Conservation (phyloP, 202 grass and related monocot species). For the Panicum hallii region DNA sequence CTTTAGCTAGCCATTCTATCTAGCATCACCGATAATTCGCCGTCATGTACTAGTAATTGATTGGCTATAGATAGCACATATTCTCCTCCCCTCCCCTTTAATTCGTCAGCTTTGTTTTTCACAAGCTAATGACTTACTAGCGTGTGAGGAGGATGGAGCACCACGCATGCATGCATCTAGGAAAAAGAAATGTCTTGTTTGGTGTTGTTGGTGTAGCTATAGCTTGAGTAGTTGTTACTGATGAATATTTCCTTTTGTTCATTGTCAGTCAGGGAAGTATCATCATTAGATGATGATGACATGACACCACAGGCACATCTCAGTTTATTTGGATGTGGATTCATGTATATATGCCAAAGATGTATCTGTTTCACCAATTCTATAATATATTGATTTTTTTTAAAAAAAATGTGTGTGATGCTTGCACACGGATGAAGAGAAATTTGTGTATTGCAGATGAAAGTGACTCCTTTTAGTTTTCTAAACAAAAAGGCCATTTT, state of each 20-base stretch:
- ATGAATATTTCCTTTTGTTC: slow-evolving; percentile 39
- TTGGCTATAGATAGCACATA: slow-evolving; percentile 30
- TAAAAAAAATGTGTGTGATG: background rate
- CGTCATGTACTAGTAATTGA: slow-evolving; percentile 16
- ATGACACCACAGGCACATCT: slow-evolving; percentile 27
- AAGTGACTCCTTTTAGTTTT: background rate
- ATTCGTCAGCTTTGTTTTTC: slow-evolving; percentile 54
- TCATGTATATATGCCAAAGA: background rate
- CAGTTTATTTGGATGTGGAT: slow-evolving; percentile 48
- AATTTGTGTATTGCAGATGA: background rate
- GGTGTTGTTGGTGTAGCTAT: slow-evolving; percentile 36
- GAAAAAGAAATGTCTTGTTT: background rate
- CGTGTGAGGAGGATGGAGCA: slow-evolving; percentile 45
- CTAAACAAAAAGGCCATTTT: background rate
- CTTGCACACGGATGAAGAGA: background rate
- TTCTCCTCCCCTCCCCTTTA: slow-evolving; percentile 11
- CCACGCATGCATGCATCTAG: slow-evolving; percentile 20
- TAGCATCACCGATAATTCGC: background rate
- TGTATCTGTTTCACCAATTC: slow-evolving; percentile 1
- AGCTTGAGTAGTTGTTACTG: slow-evolving; percentile 22
- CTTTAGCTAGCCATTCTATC: background rate
- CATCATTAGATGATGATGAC: slow-evolving; percentile 43
- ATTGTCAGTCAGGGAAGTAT: slow-evolving; percentile 22
- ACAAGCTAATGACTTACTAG: slow-evolving; percentile 37
- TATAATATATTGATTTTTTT: slow-evolving; percentile 40